phyloP scores from a whole-genome alignment of 345 rosid genomes.

The Anastatica hierochuntica region DNA sequence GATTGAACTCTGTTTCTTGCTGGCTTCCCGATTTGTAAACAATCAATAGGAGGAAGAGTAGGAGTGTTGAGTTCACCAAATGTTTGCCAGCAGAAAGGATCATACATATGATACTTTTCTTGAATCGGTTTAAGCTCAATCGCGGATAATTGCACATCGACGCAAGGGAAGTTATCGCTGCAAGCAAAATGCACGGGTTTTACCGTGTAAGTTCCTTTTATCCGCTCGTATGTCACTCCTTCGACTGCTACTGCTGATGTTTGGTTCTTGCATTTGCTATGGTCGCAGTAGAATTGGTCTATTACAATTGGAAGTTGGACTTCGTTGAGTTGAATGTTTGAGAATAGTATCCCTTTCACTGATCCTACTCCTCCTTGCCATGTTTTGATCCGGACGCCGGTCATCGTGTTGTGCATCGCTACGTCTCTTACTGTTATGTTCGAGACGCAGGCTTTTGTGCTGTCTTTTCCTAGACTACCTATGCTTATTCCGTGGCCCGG shows the following conservation, averaged over 20 bases:
- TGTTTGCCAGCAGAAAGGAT: conserved; percentile 91
- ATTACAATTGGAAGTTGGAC: conserved; percentile 84
- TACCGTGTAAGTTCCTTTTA: conserved; percentile 81
- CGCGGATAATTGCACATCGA: conserved; percentile 55
- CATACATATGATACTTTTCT: conserved; percentile 58
- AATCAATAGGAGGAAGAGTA: conserved; percentile 76
- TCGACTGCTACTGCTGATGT: conserved; percentile 84
- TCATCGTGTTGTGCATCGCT: conserved; percentile 75
- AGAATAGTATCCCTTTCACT: conserved; percentile 74
- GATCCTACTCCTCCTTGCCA: conserved; percentile 99
- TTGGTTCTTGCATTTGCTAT: conserved; percentile 61
- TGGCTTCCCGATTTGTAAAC: conserved; percentile 86
- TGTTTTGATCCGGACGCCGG: conserved; percentile 87
- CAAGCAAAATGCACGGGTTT: conserved; percentile 87
- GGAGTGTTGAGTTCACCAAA: conserved; percentile 80
- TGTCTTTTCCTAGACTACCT: conserved; percentile 78
- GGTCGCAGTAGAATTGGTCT: conserved; percentile 89
- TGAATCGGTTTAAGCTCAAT: conserved; percentile 70
- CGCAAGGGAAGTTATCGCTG: conserved; percentile 79
- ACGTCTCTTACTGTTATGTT: conserved; percentile 88
- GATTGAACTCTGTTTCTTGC: conserved; percentile 51
- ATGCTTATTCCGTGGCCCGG: conserved; percentile 99
- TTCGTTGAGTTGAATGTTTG: conserved; percentile 81
- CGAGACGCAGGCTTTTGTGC: conserved; percentile 86
- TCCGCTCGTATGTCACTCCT: conserved; percentile 74